phyloP scores from a whole-genome alignment of 2,329 filamentous ascomycete species.

The Podosphaera fusca region DNA sequence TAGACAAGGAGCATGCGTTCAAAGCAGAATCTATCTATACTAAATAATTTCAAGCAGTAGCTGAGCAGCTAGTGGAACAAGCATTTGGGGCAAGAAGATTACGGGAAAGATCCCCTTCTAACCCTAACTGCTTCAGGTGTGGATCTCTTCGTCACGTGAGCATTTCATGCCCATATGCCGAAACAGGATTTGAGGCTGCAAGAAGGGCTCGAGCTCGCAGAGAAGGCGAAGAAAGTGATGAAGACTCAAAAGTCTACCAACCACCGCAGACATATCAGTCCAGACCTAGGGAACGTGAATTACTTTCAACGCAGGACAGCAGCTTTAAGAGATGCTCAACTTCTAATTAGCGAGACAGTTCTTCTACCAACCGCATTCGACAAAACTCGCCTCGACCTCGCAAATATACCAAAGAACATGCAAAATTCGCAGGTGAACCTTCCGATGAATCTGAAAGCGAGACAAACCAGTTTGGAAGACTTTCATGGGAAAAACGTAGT shows the following conservation, averaged over 20 bases:
- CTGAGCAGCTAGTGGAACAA: too few species aligned
- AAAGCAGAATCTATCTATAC: constrained; percentile 17
- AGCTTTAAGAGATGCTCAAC: neutral
- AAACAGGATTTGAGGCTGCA: neutral
- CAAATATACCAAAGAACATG: too few species aligned
- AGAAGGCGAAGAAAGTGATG: constrained; percentile 1
- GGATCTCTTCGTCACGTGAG: neutral
- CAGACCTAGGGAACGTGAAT: neutral
- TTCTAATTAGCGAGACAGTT: neutral
- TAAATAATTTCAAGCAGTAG: too few species aligned
- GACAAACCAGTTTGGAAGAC: neutral
- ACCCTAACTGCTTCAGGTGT: neutral
- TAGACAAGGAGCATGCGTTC: constrained; percentile 20
- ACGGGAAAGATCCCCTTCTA: too few species aligned
- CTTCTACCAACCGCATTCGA: too few species aligned
- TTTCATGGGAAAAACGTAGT: neutral
- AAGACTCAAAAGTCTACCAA: neutral
- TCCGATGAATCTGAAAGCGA: neutral
- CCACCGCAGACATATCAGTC: neutral
- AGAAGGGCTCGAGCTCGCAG: neutral
- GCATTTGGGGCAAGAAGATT: too few species aligned
- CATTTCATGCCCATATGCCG: neutral
- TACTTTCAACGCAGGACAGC: neutral
- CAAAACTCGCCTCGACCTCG: too few species aligned
- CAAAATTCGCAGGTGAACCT: too few species aligned